Evolutionary conservation across 768 basidiomycete genomes (phyloP), one percentile per base, ranked within the genome.

Genomic region (Collybia sordida): DNA sequence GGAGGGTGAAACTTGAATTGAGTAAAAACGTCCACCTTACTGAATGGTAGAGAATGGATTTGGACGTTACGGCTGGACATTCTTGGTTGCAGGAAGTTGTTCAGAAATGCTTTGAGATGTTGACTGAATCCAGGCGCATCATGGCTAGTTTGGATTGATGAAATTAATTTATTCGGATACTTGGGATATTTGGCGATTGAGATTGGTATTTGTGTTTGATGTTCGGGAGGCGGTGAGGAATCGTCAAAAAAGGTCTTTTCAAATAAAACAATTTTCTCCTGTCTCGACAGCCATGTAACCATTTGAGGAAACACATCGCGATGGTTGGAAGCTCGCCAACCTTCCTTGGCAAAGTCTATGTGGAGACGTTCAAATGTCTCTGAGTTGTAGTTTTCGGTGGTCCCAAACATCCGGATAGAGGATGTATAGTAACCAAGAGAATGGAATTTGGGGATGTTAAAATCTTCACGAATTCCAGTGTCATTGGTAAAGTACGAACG

Each of bases 381-480:
- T 0, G 65, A 69, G 45, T 70, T 70, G 51, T 62, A 69, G 21
- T 64, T 63, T 50, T 70, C 64, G 0, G 59, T 51, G 3, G 62
- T 61, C 4, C 66, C 68, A 31, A 54, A 57, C 11, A 47, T 41
- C 1, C 47, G 47, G 19, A 74, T 74, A 0, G 51, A 42, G 0
- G 64, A 50, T 1, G 59, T 2, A 50, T 73, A 73, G 50, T 73
- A 70, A 3, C 27, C 21, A 4, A 71, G 52, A 6, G 56, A 56
- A 46, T 73, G 71, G 2, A 73, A 17, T 53, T 75, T 75, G 25
- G 64, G 66, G 39, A 75, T 67, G 44, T 72, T 69, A 55, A 76
- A 72, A 38, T 73, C 57, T 3, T 59, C 24, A 23, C 0, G 15
- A 19, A 43, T 25, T 2, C 62, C 64, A 15, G 64, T 54, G 4